These are phyloP conservation scores for Xylaria multiplex DNA, from an alignment of 2,329 filamentous ascomycete species.

Conservation along the genomic window DNA sequence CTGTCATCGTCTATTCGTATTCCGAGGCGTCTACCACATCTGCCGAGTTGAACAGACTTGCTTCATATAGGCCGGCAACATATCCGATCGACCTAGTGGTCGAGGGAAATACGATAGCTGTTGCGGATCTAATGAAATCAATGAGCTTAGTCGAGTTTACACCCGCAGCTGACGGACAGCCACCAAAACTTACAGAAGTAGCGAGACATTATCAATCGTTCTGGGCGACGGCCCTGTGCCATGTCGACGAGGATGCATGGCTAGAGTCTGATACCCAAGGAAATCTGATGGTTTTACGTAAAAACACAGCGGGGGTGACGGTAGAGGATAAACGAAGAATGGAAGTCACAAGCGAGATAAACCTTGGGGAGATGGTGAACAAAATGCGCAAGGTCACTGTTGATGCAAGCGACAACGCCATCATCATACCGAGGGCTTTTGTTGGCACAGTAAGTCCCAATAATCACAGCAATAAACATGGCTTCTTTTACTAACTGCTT, in stretches of 20 bases:
- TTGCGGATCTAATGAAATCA: slow-evolving; percentile 95
- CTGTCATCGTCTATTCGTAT: slow-evolving; percentile 71
- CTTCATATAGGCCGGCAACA: slow-evolving; percentile 82
- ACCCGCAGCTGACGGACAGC: slow-evolving; percentile 64
- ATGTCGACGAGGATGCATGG: slow-evolving; percentile 78
- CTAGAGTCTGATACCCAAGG: slow-evolving; percentile 87
- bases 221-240: slow-evolving; percentile 83
- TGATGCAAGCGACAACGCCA: slow-evolving; percentile 68
- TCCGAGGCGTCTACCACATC: slow-evolving; percentile 64
- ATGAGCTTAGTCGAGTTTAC: slow-evolving; percentile 80
- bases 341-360: slow-evolving; percentile 81
- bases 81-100: slow-evolving; percentile 85
- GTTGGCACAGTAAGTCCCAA: slow-evolving; percentile 78
- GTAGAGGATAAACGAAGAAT: slow-evolving; percentile 77
- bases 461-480: neutral
- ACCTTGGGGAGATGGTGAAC: slow-evolving; percentile 93
- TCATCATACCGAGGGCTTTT: slow-evolving; percentile 84
- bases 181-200: slow-evolving; percentile 74
- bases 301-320: slow-evolving; percentile 77
- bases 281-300: slow-evolving; percentile 83
- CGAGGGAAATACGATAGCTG: slow-evolving; percentile 77
- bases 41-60: slow-evolving; percentile 73
- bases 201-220: slow-evolving; percentile 82
- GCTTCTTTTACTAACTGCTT: slow-evolving; percentile 19
- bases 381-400: slow-evolving; percentile 80